Percentiles rank a stretch among this genome's conserved stretches.
Evolutionary conservation across 345 rosid genomes (phyloP).

Genomic region (Citropsis articulata): DNA sequence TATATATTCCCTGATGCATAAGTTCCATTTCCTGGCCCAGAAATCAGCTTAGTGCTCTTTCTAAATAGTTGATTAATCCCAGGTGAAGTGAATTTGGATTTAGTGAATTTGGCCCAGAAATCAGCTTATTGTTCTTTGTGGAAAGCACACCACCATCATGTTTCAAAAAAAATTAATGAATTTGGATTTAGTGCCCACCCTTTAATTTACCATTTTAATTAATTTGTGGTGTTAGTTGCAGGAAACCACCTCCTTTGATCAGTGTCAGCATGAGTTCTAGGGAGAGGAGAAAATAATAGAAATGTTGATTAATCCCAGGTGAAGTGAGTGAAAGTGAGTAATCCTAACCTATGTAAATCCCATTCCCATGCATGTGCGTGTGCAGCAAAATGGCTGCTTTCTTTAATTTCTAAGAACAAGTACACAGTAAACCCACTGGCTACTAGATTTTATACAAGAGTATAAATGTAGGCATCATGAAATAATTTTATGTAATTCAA

Average conservation of each 20-base stretch:
- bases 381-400: conserved; percentile 25
- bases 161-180: too few species aligned
- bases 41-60: too few species aligned
- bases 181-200: too few species aligned
- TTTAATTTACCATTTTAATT: too few species aligned
- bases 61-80: too few species aligned
- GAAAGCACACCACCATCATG: too few species aligned
- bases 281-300: neutral
- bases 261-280: conserved; percentile 16
- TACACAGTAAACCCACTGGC: neutral
- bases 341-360: neutral
- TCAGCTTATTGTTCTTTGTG: too few species aligned
- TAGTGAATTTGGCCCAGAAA: too few species aligned
- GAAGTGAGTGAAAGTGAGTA: neutral
- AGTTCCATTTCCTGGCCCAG: too few species aligned
- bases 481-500: neutral
- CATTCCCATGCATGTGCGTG: conserved; percentile 21
- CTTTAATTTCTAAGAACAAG: conserved; percentile 10
- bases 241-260: conserved; percentile 11
- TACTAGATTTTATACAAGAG: neutral
- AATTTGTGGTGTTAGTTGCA: conserved; percentile 30
- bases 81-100: too few species aligned
- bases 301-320: conserved; percentile 22
- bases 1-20: too few species aligned
- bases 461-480: neutral